These are phyloP conservation scores for Multifurca ochricompacta DNA, from an alignment of 768 basidiomycete genomes.

Conservation along the genomic window DNA sequence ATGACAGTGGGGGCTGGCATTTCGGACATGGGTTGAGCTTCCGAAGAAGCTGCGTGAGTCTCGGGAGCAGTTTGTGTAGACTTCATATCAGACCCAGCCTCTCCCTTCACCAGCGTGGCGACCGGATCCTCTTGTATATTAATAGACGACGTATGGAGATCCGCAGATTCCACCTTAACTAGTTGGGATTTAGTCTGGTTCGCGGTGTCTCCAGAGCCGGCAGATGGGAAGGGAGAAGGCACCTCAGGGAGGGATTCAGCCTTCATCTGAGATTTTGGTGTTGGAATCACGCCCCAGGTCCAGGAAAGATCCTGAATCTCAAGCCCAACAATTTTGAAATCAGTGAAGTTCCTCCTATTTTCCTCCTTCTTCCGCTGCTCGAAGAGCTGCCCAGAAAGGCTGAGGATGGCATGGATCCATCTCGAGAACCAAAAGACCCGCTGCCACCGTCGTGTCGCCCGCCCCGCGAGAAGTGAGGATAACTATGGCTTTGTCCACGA, in stretches of 20 bases:
- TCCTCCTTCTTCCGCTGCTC: conserved; percentile 70
- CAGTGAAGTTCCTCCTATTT: conserved; percentile 86
- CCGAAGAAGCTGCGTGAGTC: not conserved
- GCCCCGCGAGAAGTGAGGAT: conserved; percentile 29
- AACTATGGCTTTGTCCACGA: conserved; percentile 50
- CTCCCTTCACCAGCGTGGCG: conserved; percentile 1
- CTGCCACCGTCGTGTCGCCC: conserved; percentile 35
- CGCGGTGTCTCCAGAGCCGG: conserved; percentile 22
- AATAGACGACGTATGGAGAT: conserved; percentile 3
- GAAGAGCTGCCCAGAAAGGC: conserved; percentile 19
- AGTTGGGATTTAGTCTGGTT: not conserved
- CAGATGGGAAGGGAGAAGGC: conserved; percentile 27
- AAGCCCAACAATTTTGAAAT: conserved; percentile 94
- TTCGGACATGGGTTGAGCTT: conserved; percentile 3
- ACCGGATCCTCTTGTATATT: conserved; percentile 1
- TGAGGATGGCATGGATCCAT: conserved; percentile 31
- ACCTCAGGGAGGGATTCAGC: conserved; percentile 27
- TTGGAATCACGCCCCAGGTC: conserved; percentile 71
- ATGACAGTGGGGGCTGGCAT: conserved; percentile 25
- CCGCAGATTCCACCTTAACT: conserved; percentile 4
- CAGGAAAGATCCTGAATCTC: conserved; percentile 77
- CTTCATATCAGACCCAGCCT: not conserved
- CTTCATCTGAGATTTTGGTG: conserved; percentile 22
- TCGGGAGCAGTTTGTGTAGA: not conserved
- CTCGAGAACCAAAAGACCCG: conserved; percentile 33